Percentiles rank a stretch among this genome's conserved stretches.
Evolutionary conservation across 2,329 filamentous ascomycete species (phyloP).

Genomic region (Pyrenochaeta sp.): DNA sequence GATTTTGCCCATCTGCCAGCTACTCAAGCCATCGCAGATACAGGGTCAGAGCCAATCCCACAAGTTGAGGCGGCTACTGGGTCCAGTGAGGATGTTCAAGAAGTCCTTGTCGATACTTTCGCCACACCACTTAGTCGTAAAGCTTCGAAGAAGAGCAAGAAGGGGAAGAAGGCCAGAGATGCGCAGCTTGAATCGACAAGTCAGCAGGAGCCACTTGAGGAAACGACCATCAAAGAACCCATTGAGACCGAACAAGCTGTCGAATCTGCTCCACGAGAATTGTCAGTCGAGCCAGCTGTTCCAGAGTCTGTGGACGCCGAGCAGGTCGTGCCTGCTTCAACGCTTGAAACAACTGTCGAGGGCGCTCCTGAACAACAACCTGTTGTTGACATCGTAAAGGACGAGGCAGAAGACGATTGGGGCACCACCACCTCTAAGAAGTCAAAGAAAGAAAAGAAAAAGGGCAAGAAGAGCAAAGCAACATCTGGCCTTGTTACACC

Average conservation of each 20-base stretch:
- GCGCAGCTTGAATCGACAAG: neutral
- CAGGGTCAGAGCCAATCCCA: no score
- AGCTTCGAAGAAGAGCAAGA: slow-evolving; percentile 44
- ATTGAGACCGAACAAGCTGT: slow-evolving; percentile 10
- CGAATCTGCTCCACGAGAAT: no score
- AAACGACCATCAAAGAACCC: neutral
- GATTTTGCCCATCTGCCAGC: no score
- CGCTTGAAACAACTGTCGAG: slow-evolving; percentile 6
- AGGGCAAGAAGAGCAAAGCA: slow-evolving; percentile 31
- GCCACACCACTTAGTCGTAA: slow-evolving; percentile 23
- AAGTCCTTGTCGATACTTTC: slow-evolving; percentile 4
- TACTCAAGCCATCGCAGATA: no score
- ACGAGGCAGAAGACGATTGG: slow-evolving; percentile 21
- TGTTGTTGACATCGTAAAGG: slow-evolving; percentile 7
- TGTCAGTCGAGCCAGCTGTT: no score
- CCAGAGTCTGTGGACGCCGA: slow-evolving; percentile 10
- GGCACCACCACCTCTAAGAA: slow-evolving; percentile 24
- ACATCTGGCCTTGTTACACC: slow-evolving; percentile 19
- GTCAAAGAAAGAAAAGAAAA: slow-evolving; percentile 39
- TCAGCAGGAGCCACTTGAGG: neutral
- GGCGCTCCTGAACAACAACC: slow-evolving; percentile 6
- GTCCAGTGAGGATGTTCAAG: no score
- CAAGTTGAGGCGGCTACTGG: no score
- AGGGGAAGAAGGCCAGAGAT: slow-evolving; percentile 37
- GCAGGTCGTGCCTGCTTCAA: slow-evolving; percentile 1